Evolutionary conservation across 1,284 basidiomycete genomes (phyloP).

Genomic region (Naganishia sp.): DNA sequence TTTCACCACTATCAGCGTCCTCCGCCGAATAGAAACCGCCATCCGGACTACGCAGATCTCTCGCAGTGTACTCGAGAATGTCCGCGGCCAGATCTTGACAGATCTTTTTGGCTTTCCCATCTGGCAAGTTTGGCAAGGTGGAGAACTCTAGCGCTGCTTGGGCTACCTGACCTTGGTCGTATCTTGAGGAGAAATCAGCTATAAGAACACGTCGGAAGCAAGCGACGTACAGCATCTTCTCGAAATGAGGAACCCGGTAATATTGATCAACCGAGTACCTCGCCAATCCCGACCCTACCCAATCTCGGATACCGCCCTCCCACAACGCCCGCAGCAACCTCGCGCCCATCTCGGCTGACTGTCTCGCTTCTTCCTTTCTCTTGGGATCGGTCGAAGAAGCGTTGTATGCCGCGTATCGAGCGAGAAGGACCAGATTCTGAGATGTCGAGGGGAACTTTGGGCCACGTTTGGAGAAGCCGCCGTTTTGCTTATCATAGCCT

Average conservation of each 20-base stretch:
- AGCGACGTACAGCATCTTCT: conserved; percentile 56
- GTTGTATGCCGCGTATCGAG: conserved; percentile 37
- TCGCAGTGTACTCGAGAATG: conserved; percentile 53
- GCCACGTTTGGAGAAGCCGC: conserved; percentile 53
- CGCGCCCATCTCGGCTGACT: conserved; percentile 42
- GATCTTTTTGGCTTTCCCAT: conserved; percentile 32
- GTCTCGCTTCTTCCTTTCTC: conserved; percentile 42
- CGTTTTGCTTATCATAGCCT: conserved; percentile 47
- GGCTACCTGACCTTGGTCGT: conserved; percentile 57
- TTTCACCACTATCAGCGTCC: conserved; percentile 56
- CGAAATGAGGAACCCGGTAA: conserved; percentile 58
- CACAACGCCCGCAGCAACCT: conserved; percentile 50
- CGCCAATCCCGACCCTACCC: conserved; percentile 56
- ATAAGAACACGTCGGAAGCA: background rate
- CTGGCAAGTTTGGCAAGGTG: conserved; percentile 35
- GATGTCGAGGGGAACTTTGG: conserved; percentile 55
- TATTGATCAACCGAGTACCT: conserved; percentile 57
- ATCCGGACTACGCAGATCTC: conserved; percentile 49
- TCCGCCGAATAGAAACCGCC: conserved; percentile 57
- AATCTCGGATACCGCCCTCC: conserved; percentile 57
- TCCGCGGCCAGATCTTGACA: conserved; percentile 45
- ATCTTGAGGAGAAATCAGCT: conserved; percentile 36
- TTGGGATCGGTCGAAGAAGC: conserved; percentile 33
- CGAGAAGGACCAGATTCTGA: conserved; percentile 43
- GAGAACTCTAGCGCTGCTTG: conserved; percentile 44